Evolutionary conservation across 2,329 filamentous ascomycete genomes (phyloP), one percentile per base, ranked within the genome.

Genomic region (Aspergillus jensenii): DNA sequence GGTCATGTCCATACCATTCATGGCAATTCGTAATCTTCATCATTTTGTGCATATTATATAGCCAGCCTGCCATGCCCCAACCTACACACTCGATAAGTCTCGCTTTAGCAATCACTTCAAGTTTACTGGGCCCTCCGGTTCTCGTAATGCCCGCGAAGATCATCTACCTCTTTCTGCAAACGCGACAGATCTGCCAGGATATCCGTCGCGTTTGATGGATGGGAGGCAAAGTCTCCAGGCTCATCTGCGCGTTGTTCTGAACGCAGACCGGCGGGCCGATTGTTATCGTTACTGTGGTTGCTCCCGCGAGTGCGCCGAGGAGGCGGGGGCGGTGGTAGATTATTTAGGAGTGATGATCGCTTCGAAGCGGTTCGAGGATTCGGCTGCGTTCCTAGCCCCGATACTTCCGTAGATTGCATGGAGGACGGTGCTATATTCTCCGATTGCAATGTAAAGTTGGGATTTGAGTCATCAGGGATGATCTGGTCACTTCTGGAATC

Each of bases 131-230:
- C 60, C 55, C 68, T 69, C 27, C 71, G 69, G 52, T 59, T 70
- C 55, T 75, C 71, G 59, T 76, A 76, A 40, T 73, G 74, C 2
- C 73, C 74, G 17, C 75, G 70, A 41, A 77, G 68, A 58, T 76
- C 88, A 74, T 93, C 89, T 40, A 93, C 89, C 68, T 93, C 90
- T 68, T 83, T 83, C 74, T 91, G 89, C 61, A 93, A 74, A 21
- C 86, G 86, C 47, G 85, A 83, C 55, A 93, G 74, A 70, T 93
- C 89, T 1, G 88, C 88, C 63, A 93, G 73, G 59, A 93, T 90
- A 67, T 90, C 84, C 43, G 74, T 72, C 1, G 78, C 75, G 52
- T 76, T 74, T 9, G 76, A 76, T 63, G 56, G 78, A 69, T 68
- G 78, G 69, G 65, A 65, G 31, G 70, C 58, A 33, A 70, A 59